A percentile compares a stretch with the other conserved stretches of the same genome.
phyloP scores from a whole-genome alignment of 208 protist species.

The Naegleria fowleri region DNA sequence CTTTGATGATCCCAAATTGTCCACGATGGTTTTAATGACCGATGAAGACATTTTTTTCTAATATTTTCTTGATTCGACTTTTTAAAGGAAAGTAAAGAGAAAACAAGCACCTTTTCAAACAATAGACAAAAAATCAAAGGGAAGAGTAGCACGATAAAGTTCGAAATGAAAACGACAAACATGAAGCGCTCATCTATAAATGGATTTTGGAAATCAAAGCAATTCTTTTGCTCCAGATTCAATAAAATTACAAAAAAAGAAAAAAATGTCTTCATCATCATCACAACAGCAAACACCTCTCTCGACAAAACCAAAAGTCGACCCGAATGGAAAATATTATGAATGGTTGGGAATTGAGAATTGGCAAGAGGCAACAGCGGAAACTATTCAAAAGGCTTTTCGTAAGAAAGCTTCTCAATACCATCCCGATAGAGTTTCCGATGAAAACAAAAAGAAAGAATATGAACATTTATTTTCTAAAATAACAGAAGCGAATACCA shows the following conservation, averaged over 20 bases:
- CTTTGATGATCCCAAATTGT: not conserved
- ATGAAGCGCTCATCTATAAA: no score
- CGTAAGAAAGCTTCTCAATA: not conserved
- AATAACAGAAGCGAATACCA: not conserved
- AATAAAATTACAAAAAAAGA: not conserved
- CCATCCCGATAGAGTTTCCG: not conserved
- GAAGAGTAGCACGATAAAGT: no score
- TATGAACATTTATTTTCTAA: not conserved
- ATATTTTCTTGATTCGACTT: no score
- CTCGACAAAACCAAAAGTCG: not conserved
- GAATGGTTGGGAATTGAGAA: not conserved
- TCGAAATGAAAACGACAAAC: no score
- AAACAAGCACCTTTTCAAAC: no score
- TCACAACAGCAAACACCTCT: not conserved
- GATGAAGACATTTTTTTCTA: not conserved
- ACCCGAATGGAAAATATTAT: conserved; percentile 13
- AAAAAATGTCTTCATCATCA: conserved; percentile 4
- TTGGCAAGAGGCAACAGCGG: not conserved
- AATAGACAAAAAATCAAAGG: no score
- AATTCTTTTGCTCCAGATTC: no score
- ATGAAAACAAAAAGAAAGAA: not conserved
- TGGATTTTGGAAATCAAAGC: no score
- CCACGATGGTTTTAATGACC: not conserved
- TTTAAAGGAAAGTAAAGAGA: no score
- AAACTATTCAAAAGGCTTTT: conserved; percentile 1